phyloP scores from a whole-genome alignment of 2,329 filamentous ascomycete species.

The Cordyceps cateniannulata region DNA sequence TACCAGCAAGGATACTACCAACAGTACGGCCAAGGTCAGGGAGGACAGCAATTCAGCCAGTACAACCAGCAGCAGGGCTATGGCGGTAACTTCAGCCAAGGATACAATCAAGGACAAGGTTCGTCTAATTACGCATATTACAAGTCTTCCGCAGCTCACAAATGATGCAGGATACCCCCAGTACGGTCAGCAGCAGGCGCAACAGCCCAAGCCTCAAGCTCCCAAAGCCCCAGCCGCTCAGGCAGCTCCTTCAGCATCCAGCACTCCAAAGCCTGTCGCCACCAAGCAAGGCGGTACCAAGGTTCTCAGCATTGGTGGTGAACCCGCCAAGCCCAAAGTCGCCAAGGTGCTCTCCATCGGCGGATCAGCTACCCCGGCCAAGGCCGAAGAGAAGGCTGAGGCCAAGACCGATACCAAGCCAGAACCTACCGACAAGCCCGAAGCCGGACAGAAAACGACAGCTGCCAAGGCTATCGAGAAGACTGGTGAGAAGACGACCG shows the following conservation, averaged over 20 bases:
- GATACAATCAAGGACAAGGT: slow-evolving; percentile 39
- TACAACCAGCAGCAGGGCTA: slow-evolving; percentile 43
- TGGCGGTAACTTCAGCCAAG: slow-evolving; percentile 45
- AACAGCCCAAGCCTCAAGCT: slow-evolving; percentile 37
- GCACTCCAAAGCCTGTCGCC: slow-evolving; percentile 53
- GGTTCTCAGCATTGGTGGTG: slow-evolving; percentile 68
- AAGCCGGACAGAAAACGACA: slow-evolving; percentile 75
- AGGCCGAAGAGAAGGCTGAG: slow-evolving; percentile 34
- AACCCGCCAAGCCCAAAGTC: slow-evolving; percentile 44
- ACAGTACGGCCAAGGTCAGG: slow-evolving; percentile 41
- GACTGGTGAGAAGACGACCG: slow-evolving; percentile 58
- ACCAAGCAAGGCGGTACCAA: slow-evolving; percentile 57
- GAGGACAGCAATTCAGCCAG: slow-evolving; percentile 34
- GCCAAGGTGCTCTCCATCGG: slow-evolving; percentile 41
- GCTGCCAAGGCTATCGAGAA: slow-evolving; percentile 90
- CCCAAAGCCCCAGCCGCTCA: slow-evolving; percentile 35
- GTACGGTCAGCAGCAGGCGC: slow-evolving; percentile 42
- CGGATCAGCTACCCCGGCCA: slow-evolving; percentile 26
- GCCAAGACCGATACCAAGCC: slow-evolving; percentile 46
- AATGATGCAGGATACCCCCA: slow-evolving; percentile 43
- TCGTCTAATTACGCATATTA: slow-evolving; percentile 19
- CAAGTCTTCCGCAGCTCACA: slow-evolving; percentile 14
- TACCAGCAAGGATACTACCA: slow-evolving; percentile 51
- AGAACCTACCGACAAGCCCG: slow-evolving; percentile 44
- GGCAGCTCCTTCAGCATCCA: slow-evolving; percentile 36